Conservation (phyloP, 306 rosid species). For the Macrotyloma uniflorum region DNA sequence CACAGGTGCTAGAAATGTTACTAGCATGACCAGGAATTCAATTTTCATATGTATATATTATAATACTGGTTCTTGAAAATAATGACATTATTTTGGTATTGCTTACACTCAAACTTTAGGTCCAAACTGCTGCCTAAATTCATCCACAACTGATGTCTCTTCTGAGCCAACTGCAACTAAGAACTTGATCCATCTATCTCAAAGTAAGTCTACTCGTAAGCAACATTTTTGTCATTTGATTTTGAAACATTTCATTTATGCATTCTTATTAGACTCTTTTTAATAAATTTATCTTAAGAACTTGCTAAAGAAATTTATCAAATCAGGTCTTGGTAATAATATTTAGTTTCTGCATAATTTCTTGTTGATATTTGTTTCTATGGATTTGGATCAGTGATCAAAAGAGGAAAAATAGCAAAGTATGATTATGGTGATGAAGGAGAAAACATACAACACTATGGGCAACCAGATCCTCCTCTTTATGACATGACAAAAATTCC, state of each 20-base stretch:
- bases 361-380: not conserved
- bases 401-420: slow-evolving; percentile 54
- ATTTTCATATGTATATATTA: not conserved
- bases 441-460: slow-evolving; percentile 58
- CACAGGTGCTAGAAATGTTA: slow-evolving; percentile 56
- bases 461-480: slow-evolving; percentile 61
- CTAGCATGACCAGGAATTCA: not conserved
- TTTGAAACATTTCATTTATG: not conserved
- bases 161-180: slow-evolving; percentile 84
- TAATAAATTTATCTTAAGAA: no score
- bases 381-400: slow-evolving; percentile 56
- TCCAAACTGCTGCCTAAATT: slow-evolving; percentile 72
- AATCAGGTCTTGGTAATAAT: no score
- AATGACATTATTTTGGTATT: not conserved
- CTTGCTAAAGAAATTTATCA: no score
- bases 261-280: not conserved
- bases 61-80: not conserved
- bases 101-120: slow-evolving; percentile 49
- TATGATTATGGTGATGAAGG: slow-evolving; percentile 52
- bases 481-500: slow-evolving; percentile 60
- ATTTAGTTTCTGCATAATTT: not conserved
- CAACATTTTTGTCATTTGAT: not conserved
- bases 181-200: slow-evolving; percentile 79
- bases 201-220: slow-evolving; percentile 53
- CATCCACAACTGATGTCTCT: slow-evolving; percentile 49